phyloP scores from a whole-genome alignment of 2,329 filamentous ascomycete species.

The Phaeomoniella chlamydospora region DNA sequence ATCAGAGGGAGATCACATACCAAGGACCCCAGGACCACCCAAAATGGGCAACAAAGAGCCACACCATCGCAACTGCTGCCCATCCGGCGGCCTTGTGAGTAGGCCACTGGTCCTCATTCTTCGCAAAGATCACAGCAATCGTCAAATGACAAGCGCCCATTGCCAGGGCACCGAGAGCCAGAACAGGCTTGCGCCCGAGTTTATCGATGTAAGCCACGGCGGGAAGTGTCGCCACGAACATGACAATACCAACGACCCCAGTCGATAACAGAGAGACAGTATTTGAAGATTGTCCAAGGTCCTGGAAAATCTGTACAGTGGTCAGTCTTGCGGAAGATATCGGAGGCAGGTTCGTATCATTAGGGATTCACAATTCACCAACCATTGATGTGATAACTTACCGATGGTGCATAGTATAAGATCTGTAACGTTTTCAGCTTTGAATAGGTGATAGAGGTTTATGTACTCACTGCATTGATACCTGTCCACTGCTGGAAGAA shows the following conservation, averaged over 20 bases:
- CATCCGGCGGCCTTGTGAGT: slow-evolving; percentile 49
- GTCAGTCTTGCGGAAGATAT: too few relatives aligned
- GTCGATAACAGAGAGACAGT: slow-evolving; percentile 23
- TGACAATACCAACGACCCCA: slow-evolving; percentile 23
- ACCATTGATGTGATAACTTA: neutral
- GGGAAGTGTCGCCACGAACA: slow-evolving; percentile 24
- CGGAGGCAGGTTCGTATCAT: too few relatives aligned
- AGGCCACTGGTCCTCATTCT: slow-evolving; percentile 44
- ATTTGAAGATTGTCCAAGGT: slow-evolving; percentile 18
- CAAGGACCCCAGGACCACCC: slow-evolving; percentile 50
- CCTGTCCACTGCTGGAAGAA: slow-evolving; percentile 34
- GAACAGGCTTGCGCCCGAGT: slow-evolving; percentile 23
- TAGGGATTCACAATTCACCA: too few relatives aligned
- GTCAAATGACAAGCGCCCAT: slow-evolving; percentile 61
- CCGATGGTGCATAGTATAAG: neutral
- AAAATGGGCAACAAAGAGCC: slow-evolving; percentile 63
- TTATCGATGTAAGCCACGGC: slow-evolving; percentile 25
- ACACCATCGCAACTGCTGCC: slow-evolving; percentile 45
- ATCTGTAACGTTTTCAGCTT: too few relatives aligned
- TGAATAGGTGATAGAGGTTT: too few relatives aligned
- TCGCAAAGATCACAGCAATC: slow-evolving; percentile 54
- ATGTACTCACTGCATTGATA: too few relatives aligned
- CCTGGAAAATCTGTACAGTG: slow-evolving; percentile 18
- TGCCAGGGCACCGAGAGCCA: slow-evolving; percentile 42
- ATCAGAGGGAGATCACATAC: too few relatives aligned